Base-by-base conservation (phyloP, 495 filamentous ascomycete genomes). In the Parmelia sp. region DNA sequence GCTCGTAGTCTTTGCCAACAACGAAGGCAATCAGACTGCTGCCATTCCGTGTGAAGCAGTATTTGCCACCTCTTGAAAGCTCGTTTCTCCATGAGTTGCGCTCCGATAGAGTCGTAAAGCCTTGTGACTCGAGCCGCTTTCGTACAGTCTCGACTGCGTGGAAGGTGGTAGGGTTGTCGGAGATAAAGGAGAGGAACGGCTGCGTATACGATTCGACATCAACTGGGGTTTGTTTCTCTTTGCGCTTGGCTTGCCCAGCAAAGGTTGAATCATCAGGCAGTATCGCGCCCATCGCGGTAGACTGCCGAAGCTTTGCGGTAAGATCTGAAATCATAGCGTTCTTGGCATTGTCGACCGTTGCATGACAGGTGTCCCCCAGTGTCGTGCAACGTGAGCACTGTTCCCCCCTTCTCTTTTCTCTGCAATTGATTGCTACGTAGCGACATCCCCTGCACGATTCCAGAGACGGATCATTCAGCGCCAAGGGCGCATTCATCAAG, bases 181-280 rank as follows among this genome's bases (percentile, higher is more conserved):
- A 89, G 79, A 97, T 86, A 72, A 96, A 98, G 33, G 90, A 84
- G 71, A 87, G 83, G 78, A 95, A 98, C 0, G 92, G 90, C 72
- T 91, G 81, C 5, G 90, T 85, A 74, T 92, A 96, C n/a, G 53
- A 57, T 25, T 63, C 44, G 3, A 57, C 19, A n/a, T 63, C 61
- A 23, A 63, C 39, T 10, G 51, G 29, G 6, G 51, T 10, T 15
- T 17, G 2, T 19, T 31, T 58, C 17, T 58, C 37, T 58, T 23
- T 40, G 15, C 56, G 56, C 17, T 31, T 8, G n/a, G 11, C 7
- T 23, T 23, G 37, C 4, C 2, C 5, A 23, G 10, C 33, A 31
- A 9, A 15, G 25, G 1, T 23, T 4, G 6, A 4, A 39, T 39
- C 33, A 39, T 36, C 11, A 37, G 56, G 1, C 23, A 21, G 1